phyloP scores from a whole-genome alignment of 345 rosid genomes.

The Gossypium mustelinum region DNA sequence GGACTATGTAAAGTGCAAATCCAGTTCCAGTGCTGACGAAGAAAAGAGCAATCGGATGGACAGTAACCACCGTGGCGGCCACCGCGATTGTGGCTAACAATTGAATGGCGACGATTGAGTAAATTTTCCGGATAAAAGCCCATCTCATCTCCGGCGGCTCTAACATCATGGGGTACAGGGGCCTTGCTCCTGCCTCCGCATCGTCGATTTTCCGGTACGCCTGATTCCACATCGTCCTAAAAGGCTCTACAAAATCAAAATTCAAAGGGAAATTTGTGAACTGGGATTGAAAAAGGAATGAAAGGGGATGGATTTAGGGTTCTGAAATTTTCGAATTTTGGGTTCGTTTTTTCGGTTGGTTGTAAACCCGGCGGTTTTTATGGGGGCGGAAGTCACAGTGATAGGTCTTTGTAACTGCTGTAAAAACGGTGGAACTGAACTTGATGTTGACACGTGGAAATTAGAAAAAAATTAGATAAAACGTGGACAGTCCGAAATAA shows the following conservation, averaged over 20 bases:
- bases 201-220: conserved; percentile 57
- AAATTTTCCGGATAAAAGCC: conserved; percentile 86
- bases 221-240: conserved; percentile 47
- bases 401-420: too few species aligned
- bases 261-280: not conserved
- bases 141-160: conserved; percentile 90
- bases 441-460: not conserved
- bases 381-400: too few species aligned
- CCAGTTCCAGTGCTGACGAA: conserved; percentile 63
- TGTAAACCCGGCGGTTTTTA: not conserved
- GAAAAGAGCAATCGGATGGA: conserved; percentile 62
- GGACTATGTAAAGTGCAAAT: conserved; percentile 68
- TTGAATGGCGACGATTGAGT: conserved; percentile 68
- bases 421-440: too few species aligned
- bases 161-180: conserved; percentile 82
- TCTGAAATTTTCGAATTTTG: not conserved
- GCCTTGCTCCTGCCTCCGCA: conserved; percentile 63
- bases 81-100: conserved; percentile 75
- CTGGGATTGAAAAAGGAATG: not conserved
- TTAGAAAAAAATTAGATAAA: not conserved
- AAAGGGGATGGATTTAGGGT: not conserved
- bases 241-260: not conserved
- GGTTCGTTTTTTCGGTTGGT: not conserved
- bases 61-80: conserved; percentile 62
- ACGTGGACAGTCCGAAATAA: not conserved